Conservation (phyloP, 2,329 filamentous ascomycete species). For the Escovopsis sp. region DNA sequence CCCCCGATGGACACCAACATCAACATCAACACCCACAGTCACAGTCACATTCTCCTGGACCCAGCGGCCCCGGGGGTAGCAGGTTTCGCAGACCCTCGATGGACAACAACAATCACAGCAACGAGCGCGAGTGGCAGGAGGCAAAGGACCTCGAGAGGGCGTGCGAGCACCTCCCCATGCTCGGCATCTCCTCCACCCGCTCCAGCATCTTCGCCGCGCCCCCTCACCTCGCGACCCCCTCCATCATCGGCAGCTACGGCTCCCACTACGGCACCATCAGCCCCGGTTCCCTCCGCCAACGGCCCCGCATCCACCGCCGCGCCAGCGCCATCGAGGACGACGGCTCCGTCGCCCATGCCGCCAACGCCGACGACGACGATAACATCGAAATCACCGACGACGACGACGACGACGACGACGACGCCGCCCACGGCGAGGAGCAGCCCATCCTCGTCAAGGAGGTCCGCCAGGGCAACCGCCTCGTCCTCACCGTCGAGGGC, state of each 20-base stretch:
- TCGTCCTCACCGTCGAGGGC: constrained; percentile 72
- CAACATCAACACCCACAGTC: too few species aligned
- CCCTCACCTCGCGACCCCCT: constrained; percentile 49
- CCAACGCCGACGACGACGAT: constrained; percentile 13
- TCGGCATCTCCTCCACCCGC: constrained; percentile 15
- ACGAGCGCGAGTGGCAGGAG: too few species aligned
- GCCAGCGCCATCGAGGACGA: constrained; percentile 10
- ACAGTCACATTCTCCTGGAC: constrained; percentile 10
- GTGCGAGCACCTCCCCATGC: constrained; percentile 12
- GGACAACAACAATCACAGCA: constrained; percentile 22
- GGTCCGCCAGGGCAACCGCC: constrained; percentile 73
- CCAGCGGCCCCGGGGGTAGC: constrained; percentile 9
- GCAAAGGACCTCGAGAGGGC: constrained; percentile 31
- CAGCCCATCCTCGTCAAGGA: constrained; percentile 77
- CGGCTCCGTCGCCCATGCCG: not conserved
- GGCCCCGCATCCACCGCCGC: constrained; percentile 31
- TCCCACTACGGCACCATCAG: constrained; percentile 43
- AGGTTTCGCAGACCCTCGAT: constrained; percentile 7
- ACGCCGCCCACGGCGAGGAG: constrained; percentile 37
- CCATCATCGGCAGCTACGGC: constrained; percentile 57
- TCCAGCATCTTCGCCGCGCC: constrained; percentile 39
- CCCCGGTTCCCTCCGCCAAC: constrained; percentile 15
- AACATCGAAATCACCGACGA: too few species aligned
- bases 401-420: constrained; percentile 12
- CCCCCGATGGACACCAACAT: constrained; percentile 9